Evolutionary conservation across 23 red algal genomes (phyloP), one percentile per base, ranked within the genome.

Genomic region (Gracilariopsis chorda): DNA sequence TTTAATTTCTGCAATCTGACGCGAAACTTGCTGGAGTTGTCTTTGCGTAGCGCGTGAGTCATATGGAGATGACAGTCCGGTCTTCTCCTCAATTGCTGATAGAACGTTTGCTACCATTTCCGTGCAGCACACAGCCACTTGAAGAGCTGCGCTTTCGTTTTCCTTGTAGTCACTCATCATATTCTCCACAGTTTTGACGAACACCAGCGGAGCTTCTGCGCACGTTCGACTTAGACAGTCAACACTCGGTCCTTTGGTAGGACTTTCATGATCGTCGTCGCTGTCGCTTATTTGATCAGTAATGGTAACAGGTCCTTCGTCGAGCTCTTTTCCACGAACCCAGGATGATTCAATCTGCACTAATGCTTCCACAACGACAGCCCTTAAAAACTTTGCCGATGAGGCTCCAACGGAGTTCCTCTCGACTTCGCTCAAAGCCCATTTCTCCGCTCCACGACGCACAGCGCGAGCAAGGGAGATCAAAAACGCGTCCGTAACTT

Each of bases 281-380:
- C 35, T 5, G 2, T 53, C 76, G 9, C 11, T 33, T 4, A 32
- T 35, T 21, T 59, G 45, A 5, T 42, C 76, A 3, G 46, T 47
- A 16, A 57, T 47, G 3, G 5, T 45, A 20, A 59, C 76, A 11
- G 27, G 34, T 1, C 30, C 48, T 17, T 23, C 52, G 8, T 58
- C 48, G 17, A 23, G 45, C 21, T 43, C 47, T 5, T 59, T 33
- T 23, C 4, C 11, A 6, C 43, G 33, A 73, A 73, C 27, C 39
- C 57, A 55, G 3, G 82, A 16, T 21, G 64, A 1, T 6, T 77
- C 65, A 17, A 88, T 41, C 70, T 89, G 85, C 25, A 13, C 85
- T 51, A 89, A 41, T 32, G 85, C 85, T 13, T 89, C 69, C 39
- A 76, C 65, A 20, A 78, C 49, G 16, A 89, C 48, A 10, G 85